Conservation (phyloP, 1,139 yeast genomes). For the Debaryomycetaceae sp. region DNA sequence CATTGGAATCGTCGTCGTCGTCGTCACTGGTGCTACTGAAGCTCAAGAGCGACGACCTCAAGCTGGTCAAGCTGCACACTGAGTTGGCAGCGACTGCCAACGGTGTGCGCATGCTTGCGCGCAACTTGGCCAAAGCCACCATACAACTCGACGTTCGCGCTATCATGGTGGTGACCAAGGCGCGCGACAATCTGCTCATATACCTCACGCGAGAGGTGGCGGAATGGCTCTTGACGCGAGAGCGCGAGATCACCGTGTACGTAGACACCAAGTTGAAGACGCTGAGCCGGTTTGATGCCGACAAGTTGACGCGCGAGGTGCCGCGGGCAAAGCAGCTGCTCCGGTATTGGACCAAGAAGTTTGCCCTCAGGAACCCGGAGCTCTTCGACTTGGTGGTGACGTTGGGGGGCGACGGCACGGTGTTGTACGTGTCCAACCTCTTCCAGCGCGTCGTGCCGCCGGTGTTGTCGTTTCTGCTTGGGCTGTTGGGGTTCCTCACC, state of each 20-base stretch:
- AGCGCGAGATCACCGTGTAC: conserved; percentile 53
- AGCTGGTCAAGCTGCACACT: conserved; percentile 59
- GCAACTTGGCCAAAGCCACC: conserved; percentile 68
- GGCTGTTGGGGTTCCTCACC: conserved; percentile 78
- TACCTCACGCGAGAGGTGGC: conserved; percentile 73
- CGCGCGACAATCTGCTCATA: conserved; percentile 73
- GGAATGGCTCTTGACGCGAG: conserved; percentile 60
- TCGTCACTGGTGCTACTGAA: conserved; percentile 30
- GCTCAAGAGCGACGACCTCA: conserved; percentile 34
- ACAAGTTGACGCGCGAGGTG: conserved; percentile 30
- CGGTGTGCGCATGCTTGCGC: conserved; percentile 76
- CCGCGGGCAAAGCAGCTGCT: conserved; percentile 43
- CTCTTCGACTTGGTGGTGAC: conserved; percentile 74
- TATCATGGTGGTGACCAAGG: conserved; percentile 79
- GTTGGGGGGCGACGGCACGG: conserved; percentile 90
- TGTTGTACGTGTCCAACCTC: conserved; percentile 69
- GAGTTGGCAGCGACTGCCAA: conserved; percentile 82
- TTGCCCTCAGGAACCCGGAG: conserved; percentile 54
- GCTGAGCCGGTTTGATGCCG: conserved; percentile 60
- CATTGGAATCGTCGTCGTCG: not conserved
- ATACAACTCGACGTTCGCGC: conserved; percentile 66
- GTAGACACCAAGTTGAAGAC: conserved; percentile 63
- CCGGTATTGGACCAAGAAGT: conserved; percentile 63
- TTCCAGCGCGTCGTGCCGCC: conserved; percentile 86
- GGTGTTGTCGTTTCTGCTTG: conserved; percentile 75